Evolutionary conservation across 1,139 yeast genomes (phyloP).

Genomic region (Blastobotrys arbuscula): DNA sequence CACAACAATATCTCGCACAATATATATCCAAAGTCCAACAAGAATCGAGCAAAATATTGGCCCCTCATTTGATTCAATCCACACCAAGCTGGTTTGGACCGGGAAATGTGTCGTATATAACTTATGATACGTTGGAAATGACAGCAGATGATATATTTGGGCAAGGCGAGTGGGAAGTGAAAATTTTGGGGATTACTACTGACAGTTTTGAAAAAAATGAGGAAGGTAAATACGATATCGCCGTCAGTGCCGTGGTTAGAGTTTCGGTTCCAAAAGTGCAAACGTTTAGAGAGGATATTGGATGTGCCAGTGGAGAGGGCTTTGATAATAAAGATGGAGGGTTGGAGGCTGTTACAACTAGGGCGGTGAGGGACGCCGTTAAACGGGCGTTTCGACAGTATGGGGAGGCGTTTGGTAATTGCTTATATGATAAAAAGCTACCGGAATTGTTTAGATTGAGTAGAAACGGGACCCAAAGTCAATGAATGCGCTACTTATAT

Average conservation of each 20-base stretch:
- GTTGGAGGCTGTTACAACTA: constrained; percentile 38
- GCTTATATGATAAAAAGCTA: constrained; percentile 49
- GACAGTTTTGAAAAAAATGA: constrained; percentile 31
- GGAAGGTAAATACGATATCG: constrained; percentile 46
- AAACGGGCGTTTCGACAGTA: constrained; percentile 71
- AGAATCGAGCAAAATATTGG: neutral
- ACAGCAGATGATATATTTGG: constrained; percentile 66
- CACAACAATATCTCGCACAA: neutral
- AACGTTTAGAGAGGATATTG: constrained; percentile 69
- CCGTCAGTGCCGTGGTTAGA: constrained; percentile 60
- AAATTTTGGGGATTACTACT: constrained; percentile 36
- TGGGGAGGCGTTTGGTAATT: constrained; percentile 73
- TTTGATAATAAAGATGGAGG: constrained; percentile 70
- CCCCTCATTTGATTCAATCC: constrained; percentile 2
- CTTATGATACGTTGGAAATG: constrained; percentile 11
- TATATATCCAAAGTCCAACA: neutral
- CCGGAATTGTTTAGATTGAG: neutral
- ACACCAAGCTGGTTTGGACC: neutral
- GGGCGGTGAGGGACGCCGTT: constrained; percentile 45
- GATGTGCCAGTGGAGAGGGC: constrained; percentile 45
- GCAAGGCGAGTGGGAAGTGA: constrained; percentile 57
- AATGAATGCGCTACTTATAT: too few relatives aligned
- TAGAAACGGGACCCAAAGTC: too few relatives aligned
- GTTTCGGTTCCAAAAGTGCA: constrained; percentile 61
- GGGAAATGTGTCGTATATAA: neutral